These are phyloP conservation scores for Acmispon strigosus DNA, from an alignment of 306 rosid genomes.

Conservation along the genomic window DNA sequence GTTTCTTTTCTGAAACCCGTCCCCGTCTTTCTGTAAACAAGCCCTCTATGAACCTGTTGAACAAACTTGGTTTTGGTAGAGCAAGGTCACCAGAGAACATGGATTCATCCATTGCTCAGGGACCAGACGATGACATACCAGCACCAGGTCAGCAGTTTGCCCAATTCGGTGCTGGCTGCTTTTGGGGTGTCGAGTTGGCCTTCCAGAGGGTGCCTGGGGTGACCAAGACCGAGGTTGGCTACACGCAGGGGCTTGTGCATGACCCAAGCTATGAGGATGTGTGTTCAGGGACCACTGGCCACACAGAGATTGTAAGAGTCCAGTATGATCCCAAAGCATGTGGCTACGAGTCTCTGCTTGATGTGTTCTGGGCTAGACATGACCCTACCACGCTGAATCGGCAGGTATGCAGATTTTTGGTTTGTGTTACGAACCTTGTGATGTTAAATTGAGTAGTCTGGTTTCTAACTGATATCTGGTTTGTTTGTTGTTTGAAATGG, in stretches of 20 bases:
- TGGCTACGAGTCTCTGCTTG: slow-evolving; percentile 62
- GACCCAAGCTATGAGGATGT: slow-evolving; percentile 78
- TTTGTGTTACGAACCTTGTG: background rate
- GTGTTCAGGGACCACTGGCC: slow-evolving; percentile 63
- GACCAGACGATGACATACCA: slow-evolving; percentile 74
- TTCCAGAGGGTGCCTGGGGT: slow-evolving; percentile 87
- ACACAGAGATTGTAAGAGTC: slow-evolving; percentile 79
- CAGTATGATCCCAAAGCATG: slow-evolving; percentile 75
- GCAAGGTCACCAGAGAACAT: slow-evolving; percentile 36
- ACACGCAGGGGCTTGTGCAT: slow-evolving; percentile 65
- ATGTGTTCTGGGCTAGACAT: slow-evolving; percentile 71
- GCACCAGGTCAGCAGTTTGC: slow-evolving; percentile 83
- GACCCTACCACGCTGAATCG: slow-evolving; percentile 92
- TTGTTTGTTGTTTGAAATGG: background rate
- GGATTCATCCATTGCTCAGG: slow-evolving; percentile 68
- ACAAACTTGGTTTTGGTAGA: slow-evolving; percentile 68
- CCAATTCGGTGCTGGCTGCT: slow-evolving; percentile 94
- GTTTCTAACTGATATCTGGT: background rate
- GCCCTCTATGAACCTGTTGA: slow-evolving; percentile 72
- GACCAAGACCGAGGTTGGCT: slow-evolving; percentile 83
- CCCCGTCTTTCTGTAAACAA: slow-evolving; percentile 21
- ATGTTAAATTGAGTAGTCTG: background rate
- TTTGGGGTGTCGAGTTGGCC: slow-evolving; percentile 93
- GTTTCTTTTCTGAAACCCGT: slow-evolving; percentile 36
- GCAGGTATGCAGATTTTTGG: slow-evolving; percentile 40